Evolutionary conservation across 2,329 filamentous ascomycete species (phyloP).

Genomic region (Botrytis tulipae): DNA sequence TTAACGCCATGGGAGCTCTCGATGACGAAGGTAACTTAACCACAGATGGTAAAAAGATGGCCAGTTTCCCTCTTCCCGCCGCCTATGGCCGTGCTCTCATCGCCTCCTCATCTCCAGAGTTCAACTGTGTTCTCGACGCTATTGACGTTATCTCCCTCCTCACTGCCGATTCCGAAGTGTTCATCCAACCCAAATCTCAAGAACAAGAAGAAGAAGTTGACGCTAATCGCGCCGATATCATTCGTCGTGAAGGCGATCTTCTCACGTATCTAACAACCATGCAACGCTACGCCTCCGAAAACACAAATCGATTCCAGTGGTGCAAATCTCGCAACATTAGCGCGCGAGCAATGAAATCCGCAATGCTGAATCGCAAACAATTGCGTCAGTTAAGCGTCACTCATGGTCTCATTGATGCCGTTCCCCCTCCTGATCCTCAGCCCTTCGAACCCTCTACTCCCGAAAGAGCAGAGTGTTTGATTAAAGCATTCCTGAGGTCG

Average conservation of each 20-base stretch:
- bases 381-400: slow-evolving; percentile 55
- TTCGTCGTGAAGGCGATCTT: slow-evolving; percentile 62
- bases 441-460: slow-evolving; percentile 55
- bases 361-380: slow-evolving; percentile 60
- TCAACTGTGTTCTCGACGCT: slow-evolving; percentile 72
- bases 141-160: slow-evolving; percentile 78
- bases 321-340: slow-evolving; percentile 58
- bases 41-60: slow-evolving; percentile 70
- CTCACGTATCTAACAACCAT: slow-evolving; percentile 63
- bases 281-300: slow-evolving; percentile 59
- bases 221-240: slow-evolving; percentile 54
- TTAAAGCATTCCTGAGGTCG: slow-evolving; percentile 62
- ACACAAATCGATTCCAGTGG: slow-evolving; percentile 52
- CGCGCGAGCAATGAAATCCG: slow-evolving; percentile 60
- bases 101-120: slow-evolving; percentile 68
- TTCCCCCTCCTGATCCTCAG: slow-evolving; percentile 51
- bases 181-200: slow-evolving; percentile 57
- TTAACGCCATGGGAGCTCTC: slow-evolving; percentile 76
- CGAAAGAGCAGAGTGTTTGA: slow-evolving; percentile 52
- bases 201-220: slow-evolving; percentile 55
- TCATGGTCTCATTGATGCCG: slow-evolving; percentile 46
- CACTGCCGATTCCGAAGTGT: slow-evolving; percentile 62
- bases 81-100: slow-evolving; percentile 79
- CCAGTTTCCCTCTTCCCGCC: slow-evolving; percentile 78
- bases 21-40: slow-evolving; percentile 72